Evolutionary conservation across 495 filamentous ascomycete species (phyloP).

Genomic region (Tuber microsphaerosporum): DNA sequence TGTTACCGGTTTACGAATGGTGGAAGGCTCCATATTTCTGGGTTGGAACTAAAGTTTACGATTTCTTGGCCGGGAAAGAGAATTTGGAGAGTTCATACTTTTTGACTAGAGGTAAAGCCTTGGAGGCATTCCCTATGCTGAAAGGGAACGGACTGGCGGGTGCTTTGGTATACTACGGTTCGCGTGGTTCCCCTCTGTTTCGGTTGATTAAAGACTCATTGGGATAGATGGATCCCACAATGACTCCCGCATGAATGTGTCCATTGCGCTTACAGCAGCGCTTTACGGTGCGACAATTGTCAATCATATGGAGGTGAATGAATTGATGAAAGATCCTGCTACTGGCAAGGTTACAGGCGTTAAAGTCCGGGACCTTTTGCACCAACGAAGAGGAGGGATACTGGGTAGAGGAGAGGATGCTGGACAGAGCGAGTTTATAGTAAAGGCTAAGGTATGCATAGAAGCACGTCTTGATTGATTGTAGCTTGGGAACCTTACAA

Average conservation of each 20-base stretch:
- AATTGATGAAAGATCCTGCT: conserved; percentile 65
- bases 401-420: conserved; percentile 17
- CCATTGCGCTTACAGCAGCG: conserved; percentile 88
- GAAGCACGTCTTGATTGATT: not conserved
- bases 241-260: conserved; percentile 97
- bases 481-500: conserved; percentile 3
- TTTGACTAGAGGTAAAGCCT: conserved; percentile 82
- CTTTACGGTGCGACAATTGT: conserved; percentile 87
- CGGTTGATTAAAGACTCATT: conserved; percentile 12
- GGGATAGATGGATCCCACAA: conserved; percentile 82
- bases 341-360: conserved; percentile 76
- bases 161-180: conserved; percentile 90
- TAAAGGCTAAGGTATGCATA: conserved; percentile 57
- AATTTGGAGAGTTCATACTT: conserved; percentile 98
- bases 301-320: conserved; percentile 86
- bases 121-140: conserved; percentile 97
- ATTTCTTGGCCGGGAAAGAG: conserved; percentile 87
- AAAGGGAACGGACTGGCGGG: conserved; percentile 78
- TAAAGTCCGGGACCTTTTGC: conserved; percentile 64
- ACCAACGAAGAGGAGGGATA: conserved; percentile 49
- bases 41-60: conserved; percentile 91
- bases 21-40: conserved; percentile 98
- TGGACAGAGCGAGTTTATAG: conserved; percentile 55
- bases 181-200: conserved; percentile 31
- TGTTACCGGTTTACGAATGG: conserved; percentile 93